phyloP scores from a whole-genome alignment of 495 filamentous ascomycete genomes.

The Aspergillus diversus region DNA sequence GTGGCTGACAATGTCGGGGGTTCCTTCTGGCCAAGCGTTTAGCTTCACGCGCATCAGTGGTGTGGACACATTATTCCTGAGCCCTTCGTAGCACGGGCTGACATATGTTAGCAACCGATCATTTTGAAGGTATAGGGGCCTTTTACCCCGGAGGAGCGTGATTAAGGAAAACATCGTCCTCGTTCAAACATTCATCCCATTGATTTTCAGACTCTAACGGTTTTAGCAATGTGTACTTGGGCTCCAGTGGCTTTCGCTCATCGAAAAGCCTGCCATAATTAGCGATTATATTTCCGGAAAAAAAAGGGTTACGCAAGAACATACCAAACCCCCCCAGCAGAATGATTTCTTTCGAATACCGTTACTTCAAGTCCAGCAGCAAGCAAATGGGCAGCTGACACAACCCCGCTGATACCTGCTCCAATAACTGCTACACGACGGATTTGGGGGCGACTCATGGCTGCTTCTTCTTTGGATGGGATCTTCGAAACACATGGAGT shows the following conservation, averaged over 20 bases:
- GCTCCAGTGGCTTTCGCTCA: conserved; percentile 58
- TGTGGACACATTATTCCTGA: conserved; percentile 69
- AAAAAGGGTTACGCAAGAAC: conserved; percentile 7
- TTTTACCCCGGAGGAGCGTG: conserved; percentile 57
- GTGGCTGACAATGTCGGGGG: conserved; percentile 59
- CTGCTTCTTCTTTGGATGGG: not conserved
- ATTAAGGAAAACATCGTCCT: conserved; percentile 30
- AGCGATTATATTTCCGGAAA: conserved; percentile 1
- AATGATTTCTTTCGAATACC: conserved; percentile 64
- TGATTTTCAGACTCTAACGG: conserved; percentile 44
- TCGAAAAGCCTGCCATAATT: conserved; percentile 54
- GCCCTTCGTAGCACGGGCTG: conserved; percentile 60
- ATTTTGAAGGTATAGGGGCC: not conserved
- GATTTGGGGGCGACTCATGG: conserved; percentile 30
- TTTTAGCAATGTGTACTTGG: conserved; percentile 55
- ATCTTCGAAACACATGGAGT: not conserved
- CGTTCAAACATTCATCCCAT: conserved; percentile 26
- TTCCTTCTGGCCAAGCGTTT: conserved; percentile 63
- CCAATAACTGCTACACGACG: conserved; percentile 67
- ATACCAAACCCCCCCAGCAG: conserved; percentile 66
- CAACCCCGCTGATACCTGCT: conserved; percentile 70
- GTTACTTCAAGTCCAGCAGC: conserved; percentile 61
- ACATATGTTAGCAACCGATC: conserved; percentile 11
- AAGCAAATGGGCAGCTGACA: conserved; percentile 63
- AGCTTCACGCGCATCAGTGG: conserved; percentile 60